Percentiles rank a stretch among this genome's conserved stretches.
Evolutionary conservation across 2,329 filamentous ascomycete genomes (phyloP).

Genomic region (Bipolaris gigantea): DNA sequence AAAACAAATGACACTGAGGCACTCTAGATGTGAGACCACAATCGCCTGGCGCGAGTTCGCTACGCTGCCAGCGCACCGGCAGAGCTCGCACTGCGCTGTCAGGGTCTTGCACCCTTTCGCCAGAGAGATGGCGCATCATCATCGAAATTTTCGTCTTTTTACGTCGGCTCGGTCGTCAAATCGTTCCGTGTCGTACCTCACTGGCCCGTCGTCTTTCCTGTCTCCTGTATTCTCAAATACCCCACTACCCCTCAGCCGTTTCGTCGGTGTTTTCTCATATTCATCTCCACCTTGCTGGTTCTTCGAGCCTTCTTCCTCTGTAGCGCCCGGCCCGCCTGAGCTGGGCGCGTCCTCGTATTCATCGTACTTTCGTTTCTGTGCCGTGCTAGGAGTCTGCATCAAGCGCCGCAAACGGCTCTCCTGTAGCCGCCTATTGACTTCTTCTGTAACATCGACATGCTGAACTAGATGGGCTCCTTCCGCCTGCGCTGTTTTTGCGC

Average conservation of each 20-base stretch:
- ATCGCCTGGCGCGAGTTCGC: not conserved
- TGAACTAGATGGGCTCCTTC: slow-evolving; percentile 27
- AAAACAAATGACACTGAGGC: not conserved
- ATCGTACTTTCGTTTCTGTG: slow-evolving; percentile 41
- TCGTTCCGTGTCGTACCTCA: slow-evolving; percentile 5
- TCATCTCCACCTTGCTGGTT: slow-evolving; percentile 15
- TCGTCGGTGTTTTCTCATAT: slow-evolving; percentile 26
- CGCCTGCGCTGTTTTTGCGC: slow-evolving; percentile 14
- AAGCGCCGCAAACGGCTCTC: slow-evolving; percentile 36
- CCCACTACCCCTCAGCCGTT: slow-evolving; percentile 32
- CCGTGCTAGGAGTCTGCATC: slow-evolving; percentile 37
- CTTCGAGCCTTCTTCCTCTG: slow-evolving; percentile 16
- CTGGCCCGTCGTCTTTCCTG: slow-evolving; percentile 18
- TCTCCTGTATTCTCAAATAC: slow-evolving; percentile 28
- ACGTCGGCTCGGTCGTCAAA: slow-evolving; percentile 15
- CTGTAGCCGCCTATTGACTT: slow-evolving; percentile 36
- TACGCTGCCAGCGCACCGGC: not conserved
- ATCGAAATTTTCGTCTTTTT: slow-evolving; percentile 23
- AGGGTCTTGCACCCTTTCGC: not conserved
- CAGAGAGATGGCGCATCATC: not conserved
- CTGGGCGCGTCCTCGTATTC: slow-evolving; percentile 27
- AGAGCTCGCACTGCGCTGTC: not conserved
- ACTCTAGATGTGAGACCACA: not conserved
- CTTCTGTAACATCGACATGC: slow-evolving; percentile 39
- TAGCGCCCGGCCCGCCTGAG: slow-evolving; percentile 21